Conservation (phyloP, 805 yeast genomes). For the Yarrowia hollandica region DNA sequence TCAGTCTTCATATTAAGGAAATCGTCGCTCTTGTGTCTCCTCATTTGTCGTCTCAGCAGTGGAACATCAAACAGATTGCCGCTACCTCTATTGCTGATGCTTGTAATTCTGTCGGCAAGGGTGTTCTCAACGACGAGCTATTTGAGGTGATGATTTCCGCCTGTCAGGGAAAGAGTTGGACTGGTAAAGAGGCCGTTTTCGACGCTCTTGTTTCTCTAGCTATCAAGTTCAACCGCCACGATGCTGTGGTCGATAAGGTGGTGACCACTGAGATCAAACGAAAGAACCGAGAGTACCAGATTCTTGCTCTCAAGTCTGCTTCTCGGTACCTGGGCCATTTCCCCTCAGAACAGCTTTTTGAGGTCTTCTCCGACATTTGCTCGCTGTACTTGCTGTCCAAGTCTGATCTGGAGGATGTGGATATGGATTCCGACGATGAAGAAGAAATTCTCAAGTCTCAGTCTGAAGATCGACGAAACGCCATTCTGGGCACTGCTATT, state of each 20-base stretch:
- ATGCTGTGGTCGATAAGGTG: constrained; percentile 46
- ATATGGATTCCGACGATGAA: constrained; percentile 15
- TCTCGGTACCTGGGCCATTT: constrained; percentile 52
- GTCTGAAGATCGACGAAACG: constrained; percentile 10
- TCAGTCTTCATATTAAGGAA: constrained; percentile 68
- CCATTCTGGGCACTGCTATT: constrained; percentile 12
- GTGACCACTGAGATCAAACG: constrained; percentile 64
- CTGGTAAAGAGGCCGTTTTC: constrained; percentile 77
- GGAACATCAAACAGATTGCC: constrained; percentile 64
- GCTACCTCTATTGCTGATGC: constrained; percentile 67
- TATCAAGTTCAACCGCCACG: constrained; percentile 46
- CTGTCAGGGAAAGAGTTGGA: constrained; percentile 78
- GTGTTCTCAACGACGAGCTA: constrained; percentile 39
- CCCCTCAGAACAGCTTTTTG: constrained; percentile 41
- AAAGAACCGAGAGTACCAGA: constrained; percentile 63
- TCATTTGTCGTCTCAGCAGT: constrained; percentile 57
- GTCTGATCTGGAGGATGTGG: constrained; percentile 12
- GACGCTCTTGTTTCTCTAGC: constrained; percentile 66
- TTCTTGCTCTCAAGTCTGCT: constrained; percentile 52
- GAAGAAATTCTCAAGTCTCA: constrained; percentile 7
- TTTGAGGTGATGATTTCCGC: constrained; percentile 59
- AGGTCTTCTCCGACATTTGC: constrained; percentile 34
- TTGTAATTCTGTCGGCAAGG: constrained; percentile 48
- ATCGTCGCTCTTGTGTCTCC: constrained; percentile 54
- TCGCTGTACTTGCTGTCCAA: constrained; percentile 2